phyloP scores from a whole-genome alignment of 2,329 filamentous ascomycete genomes.

The Hymenoscyphus occultus region DNA sequence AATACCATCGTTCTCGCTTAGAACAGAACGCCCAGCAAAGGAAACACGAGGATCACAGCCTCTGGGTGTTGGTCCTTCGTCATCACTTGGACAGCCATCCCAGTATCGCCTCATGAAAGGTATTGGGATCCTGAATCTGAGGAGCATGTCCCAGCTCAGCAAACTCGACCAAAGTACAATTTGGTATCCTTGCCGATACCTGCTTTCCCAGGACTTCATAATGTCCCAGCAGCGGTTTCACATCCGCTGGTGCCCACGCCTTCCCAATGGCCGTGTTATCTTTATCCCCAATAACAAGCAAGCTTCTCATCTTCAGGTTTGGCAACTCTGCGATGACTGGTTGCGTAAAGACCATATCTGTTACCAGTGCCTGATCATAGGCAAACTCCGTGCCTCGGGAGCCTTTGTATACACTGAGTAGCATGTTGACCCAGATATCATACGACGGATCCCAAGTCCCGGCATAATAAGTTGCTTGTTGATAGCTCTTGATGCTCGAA shows the following conservation, averaged over 20 bases:
- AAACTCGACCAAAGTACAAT: slow-evolving; percentile 47
- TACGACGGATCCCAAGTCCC: slow-evolving; percentile 48
- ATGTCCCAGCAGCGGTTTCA: slow-evolving; percentile 46
- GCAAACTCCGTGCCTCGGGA: slow-evolving; percentile 43
- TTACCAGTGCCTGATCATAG: slow-evolving; percentile 48
- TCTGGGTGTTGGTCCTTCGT: not conserved
- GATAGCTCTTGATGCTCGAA: slow-evolving; percentile 44
- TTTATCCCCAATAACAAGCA: slow-evolving; percentile 50
- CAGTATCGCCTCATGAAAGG: slow-evolving; percentile 46
- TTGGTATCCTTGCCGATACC: slow-evolving; percentile 44
- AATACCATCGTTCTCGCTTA: too few species aligned
- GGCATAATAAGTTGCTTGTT: slow-evolving; percentile 49
- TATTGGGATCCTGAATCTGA: slow-evolving; percentile 49
- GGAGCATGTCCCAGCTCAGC: slow-evolving; percentile 50
- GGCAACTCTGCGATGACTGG: slow-evolving; percentile 50
- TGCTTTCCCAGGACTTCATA: slow-evolving; percentile 49
- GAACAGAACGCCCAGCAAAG: not conserved
- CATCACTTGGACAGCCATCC: slow-evolving; percentile 41
- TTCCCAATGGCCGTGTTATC: slow-evolving; percentile 55
- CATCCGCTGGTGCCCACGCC: slow-evolving; percentile 44
- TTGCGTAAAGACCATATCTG: slow-evolving; percentile 54
- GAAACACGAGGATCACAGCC: not conserved
- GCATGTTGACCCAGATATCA: slow-evolving; percentile 55
- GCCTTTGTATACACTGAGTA: slow-evolving; percentile 49
- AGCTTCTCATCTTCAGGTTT: slow-evolving; percentile 44